A percentile compares a stretch with the other conserved stretches of the same genome.
These are phyloP conservation scores for Cytospora paraplurivora DNA, from an alignment of 2,329 filamentous ascomycete species.

Conservation along the genomic window DNA sequence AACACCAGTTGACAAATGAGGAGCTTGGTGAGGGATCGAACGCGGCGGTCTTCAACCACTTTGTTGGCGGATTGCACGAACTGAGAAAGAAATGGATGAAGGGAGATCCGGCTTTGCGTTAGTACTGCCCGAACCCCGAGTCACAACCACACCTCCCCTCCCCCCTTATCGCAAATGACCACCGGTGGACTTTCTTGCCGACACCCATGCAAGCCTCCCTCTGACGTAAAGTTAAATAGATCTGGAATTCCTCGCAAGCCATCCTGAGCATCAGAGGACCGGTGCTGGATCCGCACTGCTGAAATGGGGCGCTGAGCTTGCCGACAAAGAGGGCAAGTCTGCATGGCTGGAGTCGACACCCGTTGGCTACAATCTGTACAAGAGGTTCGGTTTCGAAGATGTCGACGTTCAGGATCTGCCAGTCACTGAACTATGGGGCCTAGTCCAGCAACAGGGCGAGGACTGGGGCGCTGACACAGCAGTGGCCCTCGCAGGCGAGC, in stretches of 20 bases:
- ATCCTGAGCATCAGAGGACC: conserved; percentile 31
- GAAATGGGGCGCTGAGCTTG: conserved; percentile 33
- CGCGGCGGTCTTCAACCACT: conserved; percentile 31
- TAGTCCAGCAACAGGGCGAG: conserved; percentile 24
- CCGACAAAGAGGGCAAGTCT: conserved; percentile 34
- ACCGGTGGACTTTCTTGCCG: not conserved
- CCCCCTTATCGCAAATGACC: too few species aligned
- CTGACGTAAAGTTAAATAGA: not conserved
- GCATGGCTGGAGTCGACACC: conserved; percentile 36
- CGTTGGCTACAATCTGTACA: conserved; percentile 35
- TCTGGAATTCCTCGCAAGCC: conserved; percentile 34
- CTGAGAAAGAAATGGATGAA: conserved; percentile 29
- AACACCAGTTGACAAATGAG: conserved; percentile 28
- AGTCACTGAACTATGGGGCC: conserved; percentile 13
- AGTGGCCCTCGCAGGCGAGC: conserved; percentile 30
- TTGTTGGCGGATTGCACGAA: conserved; percentile 33
- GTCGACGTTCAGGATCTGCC: conserved; percentile 33
- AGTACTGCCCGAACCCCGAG: conserved; percentile 18
- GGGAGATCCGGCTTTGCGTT: conserved; percentile 35
- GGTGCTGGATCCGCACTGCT: conserved; percentile 37
- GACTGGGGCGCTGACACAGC: conserved; percentile 35
- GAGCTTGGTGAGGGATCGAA: conserved; percentile 32
- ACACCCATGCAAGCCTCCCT: not conserved
- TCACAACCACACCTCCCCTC: too few species aligned
- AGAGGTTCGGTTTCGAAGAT: conserved; percentile 34